Base-by-base conservation (phyloP, 345 rosid genomes). In the Cardamine occulta region DNA sequence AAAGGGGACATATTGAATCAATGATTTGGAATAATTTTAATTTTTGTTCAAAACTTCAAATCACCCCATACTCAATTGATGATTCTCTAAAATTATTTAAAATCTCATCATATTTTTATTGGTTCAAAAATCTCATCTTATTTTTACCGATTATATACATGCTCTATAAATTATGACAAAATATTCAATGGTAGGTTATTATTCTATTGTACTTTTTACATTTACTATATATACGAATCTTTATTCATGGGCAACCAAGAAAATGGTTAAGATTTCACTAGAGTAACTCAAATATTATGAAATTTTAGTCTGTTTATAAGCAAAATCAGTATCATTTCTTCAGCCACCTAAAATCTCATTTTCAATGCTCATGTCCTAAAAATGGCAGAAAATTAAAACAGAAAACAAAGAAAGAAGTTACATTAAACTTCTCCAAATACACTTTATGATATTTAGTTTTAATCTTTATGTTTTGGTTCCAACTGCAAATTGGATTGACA, bases 401-500 rank as follows among this genome's bases (percentile, higher is more conserved):
- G 70, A 66, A 73, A 70, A 40, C 31, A 35, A 57, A 69, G 69
- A 61, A 74, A 69, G 75, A 79, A 56, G 73, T 53, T 40, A 14
- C 54, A 70, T n/a, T 40, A 49, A 75, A 62, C 74, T 74, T 62
- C 72, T 70, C 65, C 63, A 68, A 75, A 75, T 51, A 68, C 13
- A 45, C 49, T 65, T 44, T 54, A 59, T 17, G 32, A 60, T 51
- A 10, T 18, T 68, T 28, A 73, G 34, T 51, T 26, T 51, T 14
- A 64, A 63, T 54, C 32, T 48, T 40, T 53, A 57, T 57, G 17
- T 35, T 44, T 71, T 70, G 28, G 40, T 79, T 65, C 73, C 81
- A 86, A 82, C 86, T 75, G 75, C 83, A 85, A 82, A 79, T 71
- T 71, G 58, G 81, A 76, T 76, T 76, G 84, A 85, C 44, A 76